Evolutionary conservation across 805 yeast genomes (phyloP).

Genomic region (Debaryomyces tyrocola): DNA sequence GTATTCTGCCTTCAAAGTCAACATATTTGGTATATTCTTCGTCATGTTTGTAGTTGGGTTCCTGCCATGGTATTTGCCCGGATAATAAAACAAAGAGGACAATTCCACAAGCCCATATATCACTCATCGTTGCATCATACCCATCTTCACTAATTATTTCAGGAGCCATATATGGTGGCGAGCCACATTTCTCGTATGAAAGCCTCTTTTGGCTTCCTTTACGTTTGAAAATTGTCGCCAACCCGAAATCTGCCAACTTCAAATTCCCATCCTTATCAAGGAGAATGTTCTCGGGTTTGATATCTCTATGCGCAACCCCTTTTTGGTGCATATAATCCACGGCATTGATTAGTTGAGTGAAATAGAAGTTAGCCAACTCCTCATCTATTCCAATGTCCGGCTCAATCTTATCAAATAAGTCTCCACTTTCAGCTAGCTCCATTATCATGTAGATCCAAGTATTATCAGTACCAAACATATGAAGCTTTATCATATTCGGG

Average conservation of each 20-base stretch:
- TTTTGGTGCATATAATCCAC: slow-evolving; percentile 67
- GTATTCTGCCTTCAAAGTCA: slow-evolving; percentile 52
- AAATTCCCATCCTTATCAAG: slow-evolving; percentile 77
- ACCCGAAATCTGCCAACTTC: slow-evolving; percentile 95
- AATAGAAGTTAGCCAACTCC: slow-evolving; percentile 61
- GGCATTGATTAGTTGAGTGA: slow-evolving; percentile 62
- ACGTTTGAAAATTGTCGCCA: slow-evolving; percentile 85
- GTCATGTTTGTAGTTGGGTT: slow-evolving; percentile 61
- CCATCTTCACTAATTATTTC: slow-evolving; percentile 90
- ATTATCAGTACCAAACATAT: slow-evolving; percentile 62
- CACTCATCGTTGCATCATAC: slow-evolving; percentile 94
- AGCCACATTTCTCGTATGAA: slow-evolving; percentile 81
- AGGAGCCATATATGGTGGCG: slow-evolving; percentile 98
- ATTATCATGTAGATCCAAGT: slow-evolving; percentile 67
- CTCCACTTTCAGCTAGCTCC: slow-evolving; percentile 73
- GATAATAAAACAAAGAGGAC: slow-evolving; percentile 88
- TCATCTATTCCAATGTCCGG: slow-evolving; percentile 69
- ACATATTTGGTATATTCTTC: slow-evolving; percentile 64
- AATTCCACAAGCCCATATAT: slow-evolving; percentile 99
- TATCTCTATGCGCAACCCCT: slow-evolving; percentile 80
- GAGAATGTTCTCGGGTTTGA: slow-evolving; percentile 78
- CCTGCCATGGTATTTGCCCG: slow-evolving; percentile 94
- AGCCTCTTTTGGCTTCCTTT: slow-evolving; percentile 66
- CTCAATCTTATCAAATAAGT: slow-evolving; percentile 62
- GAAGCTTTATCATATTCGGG: slow-evolving; percentile 61